Base-by-base conservation (phyloP, 495 filamentous ascomycete species). In the Trichoderma gamsii region DNA sequence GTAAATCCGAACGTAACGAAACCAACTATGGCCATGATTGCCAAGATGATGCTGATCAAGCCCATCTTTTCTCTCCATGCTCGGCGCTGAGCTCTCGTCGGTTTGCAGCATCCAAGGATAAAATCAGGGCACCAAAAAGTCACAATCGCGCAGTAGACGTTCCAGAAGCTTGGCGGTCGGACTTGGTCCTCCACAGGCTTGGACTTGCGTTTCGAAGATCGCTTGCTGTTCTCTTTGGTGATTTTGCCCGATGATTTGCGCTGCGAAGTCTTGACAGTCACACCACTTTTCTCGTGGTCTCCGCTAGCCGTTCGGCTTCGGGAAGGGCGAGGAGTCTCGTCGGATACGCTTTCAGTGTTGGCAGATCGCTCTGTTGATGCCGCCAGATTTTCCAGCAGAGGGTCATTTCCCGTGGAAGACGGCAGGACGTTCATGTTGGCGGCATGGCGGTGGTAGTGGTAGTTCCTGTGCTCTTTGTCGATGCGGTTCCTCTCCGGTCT, bases 41-140 rank as follows among this genome's bases (percentile, higher is more conserved):
- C 76, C 23, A 96, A 72, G 73, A 99, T 98, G 73, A 98, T 86
- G 80, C 92, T 96, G 75, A 97, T 90, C 67, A 99, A 81, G 7
- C 96, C 96, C 84, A 99, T 97, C 84, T 99, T 99, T 77, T 99
- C 96, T 68, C 96, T 88, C 96, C 96, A 99, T 21, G 96, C 96
- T 71, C 92, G 86, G 70, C 93, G 91, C 76, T 97, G 92, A 21
- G 87, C 92, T 77, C 90, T 95, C 63, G 89, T 79, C n/a, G 90
- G 86, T 83, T 91, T 97, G 72, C 92, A 92, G 75, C 93, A 97
- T 66, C 80, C 83, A 49, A 99, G 79, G 18, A 97, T 77, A 66
- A 92, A 89, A 73, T 93, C 91, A 0, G 96, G 96, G 68, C 89
- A 90, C 92, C 96, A 97, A 72, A 97, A 98, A 2, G 95, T 99